phyloP scores from a whole-genome alignment of 1,284 basidiomycete genomes.

The Malassezia psittaci region DNA sequence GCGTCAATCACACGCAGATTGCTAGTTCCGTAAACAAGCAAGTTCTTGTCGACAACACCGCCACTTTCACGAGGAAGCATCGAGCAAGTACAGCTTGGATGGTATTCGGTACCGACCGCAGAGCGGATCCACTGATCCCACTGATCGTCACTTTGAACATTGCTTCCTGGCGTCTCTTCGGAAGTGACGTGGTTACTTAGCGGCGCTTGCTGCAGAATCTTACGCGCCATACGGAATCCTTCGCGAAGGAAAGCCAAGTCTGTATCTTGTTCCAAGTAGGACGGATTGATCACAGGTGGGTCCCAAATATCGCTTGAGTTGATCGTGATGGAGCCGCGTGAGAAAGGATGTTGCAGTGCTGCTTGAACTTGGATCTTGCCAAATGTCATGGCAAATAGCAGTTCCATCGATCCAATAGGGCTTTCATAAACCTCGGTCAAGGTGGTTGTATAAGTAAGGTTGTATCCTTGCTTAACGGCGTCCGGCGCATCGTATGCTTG shows the following conservation, averaged over 20 bases:
- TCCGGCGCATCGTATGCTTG: conserved; percentile 52
- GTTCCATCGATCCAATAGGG: conserved; percentile 29
- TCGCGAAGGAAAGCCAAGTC: conserved; percentile 57
- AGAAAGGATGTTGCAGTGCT: conserved; percentile 61
- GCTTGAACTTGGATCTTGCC: conserved; percentile 53
- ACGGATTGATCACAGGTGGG: conserved; percentile 57
- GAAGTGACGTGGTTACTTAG: conserved; percentile 15
- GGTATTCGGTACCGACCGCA: conserved; percentile 50
- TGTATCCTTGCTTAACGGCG: conserved; percentile 58
- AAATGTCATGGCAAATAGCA: conserved; percentile 28
- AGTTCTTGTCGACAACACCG: conserved; percentile 34
- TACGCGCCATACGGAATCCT: conserved; percentile 55
- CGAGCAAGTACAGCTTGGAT: conserved; percentile 50
- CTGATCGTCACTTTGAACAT: conserved; percentile 49
- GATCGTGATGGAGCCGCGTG: conserved; percentile 51
- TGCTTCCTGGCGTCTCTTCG: conserved; percentile 21
- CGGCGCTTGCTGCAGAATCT: conserved; percentile 44
- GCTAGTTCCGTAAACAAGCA: conserved; percentile 33
- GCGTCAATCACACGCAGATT: conserved; percentile 32
- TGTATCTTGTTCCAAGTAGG: conserved; percentile 50
- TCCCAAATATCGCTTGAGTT: conserved; percentile 55
- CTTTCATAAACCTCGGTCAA: conserved; percentile 50
- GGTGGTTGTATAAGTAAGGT: conserved; percentile 56
- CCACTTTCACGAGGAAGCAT: conserved; percentile 34
- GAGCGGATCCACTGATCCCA: conserved; percentile 52